phyloP scores from a whole-genome alignment of 202 grass and related monocot species.

The Cymbopogon flexuosus region DNA sequence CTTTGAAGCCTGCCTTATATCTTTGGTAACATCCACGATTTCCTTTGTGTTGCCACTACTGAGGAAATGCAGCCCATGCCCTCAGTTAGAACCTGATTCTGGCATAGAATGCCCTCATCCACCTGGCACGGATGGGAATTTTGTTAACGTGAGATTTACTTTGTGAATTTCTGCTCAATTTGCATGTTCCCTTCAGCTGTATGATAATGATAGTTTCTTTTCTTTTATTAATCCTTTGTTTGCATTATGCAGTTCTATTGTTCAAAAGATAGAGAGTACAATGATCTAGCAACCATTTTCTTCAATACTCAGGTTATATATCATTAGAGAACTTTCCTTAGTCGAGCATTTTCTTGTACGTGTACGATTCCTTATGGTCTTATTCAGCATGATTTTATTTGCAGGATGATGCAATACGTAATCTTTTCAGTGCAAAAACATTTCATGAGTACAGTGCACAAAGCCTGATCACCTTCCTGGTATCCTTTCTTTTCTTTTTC shows the following conservation, averaged over 20 bases:
- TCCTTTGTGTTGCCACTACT: constrained; percentile 90
- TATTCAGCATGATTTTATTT: constrained; percentile 17
- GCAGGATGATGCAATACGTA: constrained; percentile 98
- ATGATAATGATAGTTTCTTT: constrained; percentile 20
- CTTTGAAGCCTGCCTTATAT: constrained; percentile 94
- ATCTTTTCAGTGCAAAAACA: constrained; percentile 99
- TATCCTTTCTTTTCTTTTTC: constrained; percentile 23
- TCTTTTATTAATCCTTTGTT: constrained; percentile 27
- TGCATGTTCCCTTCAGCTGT: background rate
- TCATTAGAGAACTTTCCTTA: background rate
- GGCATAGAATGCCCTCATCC: constrained; percentile 93
- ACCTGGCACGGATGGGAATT: constrained; percentile 97
- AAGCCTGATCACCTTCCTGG: constrained; percentile 97
- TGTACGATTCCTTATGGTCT: constrained; percentile 5
- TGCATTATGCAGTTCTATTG: constrained; percentile 77
- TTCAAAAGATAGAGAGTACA: constrained; percentile 90
- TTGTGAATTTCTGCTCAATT: constrained; percentile 20
- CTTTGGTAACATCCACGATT: constrained; percentile 74
- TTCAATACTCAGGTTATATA: constrained; percentile 95
- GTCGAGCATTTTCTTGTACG: background rate
- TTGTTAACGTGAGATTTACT: constrained; percentile 77
- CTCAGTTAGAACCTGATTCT: constrained; percentile 66
- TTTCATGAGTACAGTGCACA: constrained; percentile 98
- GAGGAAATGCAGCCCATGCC: constrained; percentile 87
- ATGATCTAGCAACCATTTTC: constrained; percentile 99